Percentiles rank a stretch among this genome's conserved stretches.
Conservation (phyloP, 495 filamentous ascomycete genomes). For the Margaritispora aquatica region DNA sequence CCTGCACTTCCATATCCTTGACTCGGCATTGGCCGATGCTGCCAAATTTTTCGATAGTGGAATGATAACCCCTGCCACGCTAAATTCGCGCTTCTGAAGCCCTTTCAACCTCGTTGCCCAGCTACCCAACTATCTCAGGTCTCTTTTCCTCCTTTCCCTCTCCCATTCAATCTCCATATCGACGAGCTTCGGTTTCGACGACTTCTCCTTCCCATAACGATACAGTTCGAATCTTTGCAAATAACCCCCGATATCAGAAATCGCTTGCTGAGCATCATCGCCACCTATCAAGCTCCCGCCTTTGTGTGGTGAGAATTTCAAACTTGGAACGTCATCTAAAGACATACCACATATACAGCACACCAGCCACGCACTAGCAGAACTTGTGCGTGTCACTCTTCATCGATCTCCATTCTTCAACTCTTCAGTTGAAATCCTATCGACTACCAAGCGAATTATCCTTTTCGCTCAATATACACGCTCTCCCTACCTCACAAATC, state of each 20-base stretch:
- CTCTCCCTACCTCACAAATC: slow-evolving; percentile 1
- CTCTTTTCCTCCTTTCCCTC: too few relatives aligned
- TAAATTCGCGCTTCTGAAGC: not conserved
- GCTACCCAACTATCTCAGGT: not conserved
- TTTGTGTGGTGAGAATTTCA: slow-evolving; percentile 2
- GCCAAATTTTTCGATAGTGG: not conserved
- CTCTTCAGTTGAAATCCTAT: too few relatives aligned
- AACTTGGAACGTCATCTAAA: not conserved
- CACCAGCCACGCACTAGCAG: not conserved
- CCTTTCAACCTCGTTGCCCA: not conserved
- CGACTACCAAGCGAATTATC: not conserved
- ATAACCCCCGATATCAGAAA: not conserved
- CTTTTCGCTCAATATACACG: not conserved
- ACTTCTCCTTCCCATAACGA: not conserved
- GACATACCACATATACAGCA: not conserved
- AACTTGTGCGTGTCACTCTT: not conserved
- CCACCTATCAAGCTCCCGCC: slow-evolving; percentile 1
- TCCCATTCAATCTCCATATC: slow-evolving; percentile 1
- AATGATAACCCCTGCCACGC: not conserved
- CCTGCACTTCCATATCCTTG: not conserved
- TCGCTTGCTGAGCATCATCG: not conserved
- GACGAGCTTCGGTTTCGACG: slow-evolving; percentile 2
- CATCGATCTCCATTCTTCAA: not conserved
- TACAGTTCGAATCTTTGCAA: not conserved
- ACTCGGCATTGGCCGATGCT: not conserved